phyloP scores from a whole-genome alignment of 129 eudicot species.

The Centaurea solstitialis region DNA sequence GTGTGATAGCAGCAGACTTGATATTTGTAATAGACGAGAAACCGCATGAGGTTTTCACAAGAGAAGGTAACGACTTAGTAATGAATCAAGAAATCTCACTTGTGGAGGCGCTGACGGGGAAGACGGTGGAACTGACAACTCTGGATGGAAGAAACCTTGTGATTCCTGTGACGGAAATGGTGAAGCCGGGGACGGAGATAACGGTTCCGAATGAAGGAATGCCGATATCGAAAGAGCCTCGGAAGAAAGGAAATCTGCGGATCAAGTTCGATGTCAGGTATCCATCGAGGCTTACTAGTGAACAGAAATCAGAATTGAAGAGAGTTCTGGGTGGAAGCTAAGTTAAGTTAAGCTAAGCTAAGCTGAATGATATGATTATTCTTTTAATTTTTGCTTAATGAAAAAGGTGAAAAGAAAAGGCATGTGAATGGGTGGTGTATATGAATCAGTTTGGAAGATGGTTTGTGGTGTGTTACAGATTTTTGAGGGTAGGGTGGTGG shows the following conservation, averaged over 20 bases:
- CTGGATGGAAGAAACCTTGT: conserved; percentile 53
- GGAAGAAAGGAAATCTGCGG: conserved; percentile 50
- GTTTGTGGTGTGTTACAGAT: conserved; percentile 10
- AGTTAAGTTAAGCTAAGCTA: conserved; percentile 3
- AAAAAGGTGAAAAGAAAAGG: conserved; percentile 13
- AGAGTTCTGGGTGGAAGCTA: conserved; percentile 55
- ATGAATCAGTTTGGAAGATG: conserved; percentile 24
- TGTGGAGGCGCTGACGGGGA: conserved; percentile 71
- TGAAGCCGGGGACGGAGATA: conserved; percentile 55
- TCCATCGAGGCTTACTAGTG: conserved; percentile 50
- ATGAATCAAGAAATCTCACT: conserved; percentile 64
- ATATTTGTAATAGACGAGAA: conserved; percentile 70
- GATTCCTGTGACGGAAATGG: conserved; percentile 48
- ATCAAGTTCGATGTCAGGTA: conserved; percentile 52
- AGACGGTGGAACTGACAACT: conserved; percentile 56
- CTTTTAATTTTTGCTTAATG: conserved; percentile 5
- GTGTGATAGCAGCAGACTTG: conserved; percentile 75
- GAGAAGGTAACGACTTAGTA: conserved; percentile 69
- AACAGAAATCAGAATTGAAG: conserved; percentile 50
- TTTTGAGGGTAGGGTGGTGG: neutral
- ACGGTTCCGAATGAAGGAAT: conserved; percentile 61
- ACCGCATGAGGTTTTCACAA: conserved; percentile 56
- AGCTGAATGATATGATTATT: neutral
- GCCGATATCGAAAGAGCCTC: conserved; percentile 59
- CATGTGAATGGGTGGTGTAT: conserved; percentile 8